Percentiles rank a stretch among this genome's conserved stretches.
Conservation (phyloP, 352 stramenopile species). For the Phytophthora melonis region DNA sequence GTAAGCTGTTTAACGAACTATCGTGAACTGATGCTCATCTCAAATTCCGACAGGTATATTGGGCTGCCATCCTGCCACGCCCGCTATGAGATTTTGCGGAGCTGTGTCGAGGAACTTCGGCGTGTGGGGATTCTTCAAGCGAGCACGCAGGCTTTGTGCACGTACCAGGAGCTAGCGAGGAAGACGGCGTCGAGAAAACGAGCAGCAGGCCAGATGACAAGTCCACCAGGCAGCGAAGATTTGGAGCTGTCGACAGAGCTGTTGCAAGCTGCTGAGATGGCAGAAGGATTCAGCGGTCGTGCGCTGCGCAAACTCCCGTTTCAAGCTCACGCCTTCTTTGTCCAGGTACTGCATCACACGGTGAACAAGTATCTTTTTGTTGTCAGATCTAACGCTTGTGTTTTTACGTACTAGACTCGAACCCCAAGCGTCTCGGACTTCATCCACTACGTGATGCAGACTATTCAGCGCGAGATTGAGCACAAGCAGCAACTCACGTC, state of each 20-base stretch:
- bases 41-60: slow-evolving; percentile 55
- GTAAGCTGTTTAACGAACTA: not conserved
- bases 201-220: slow-evolving; percentile 51
- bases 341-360: slow-evolving; percentile 44
- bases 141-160: slow-evolving; percentile 26
- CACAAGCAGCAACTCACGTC: slow-evolving; percentile 39
- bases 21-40: not conserved
- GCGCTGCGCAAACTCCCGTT: slow-evolving; percentile 89
- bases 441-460: slow-evolving; percentile 37
- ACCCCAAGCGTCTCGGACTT: slow-evolving; percentile 33
- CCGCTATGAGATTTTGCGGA: slow-evolving; percentile 86
- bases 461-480: slow-evolving; percentile 38
- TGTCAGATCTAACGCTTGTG: slow-evolving; percentile 11
- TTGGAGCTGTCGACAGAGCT: slow-evolving; percentile 46
- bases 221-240: slow-evolving; percentile 10
- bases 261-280: slow-evolving; percentile 51
- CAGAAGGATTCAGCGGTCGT: slow-evolving; percentile 78
- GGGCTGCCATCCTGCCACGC: slow-evolving; percentile 65
- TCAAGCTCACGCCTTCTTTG: slow-evolving; percentile 78
- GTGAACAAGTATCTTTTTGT: not conserved
- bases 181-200: slow-evolving; percentile 49
- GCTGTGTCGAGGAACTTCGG: slow-evolving; percentile 84
- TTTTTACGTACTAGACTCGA: slow-evolving; percentile 21
- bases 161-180: slow-evolving; percentile 37
- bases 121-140: slow-evolving; percentile 73